Base-by-base conservation (phyloP, 345 rosid genomes). In the Ceriops tagal region DNA sequence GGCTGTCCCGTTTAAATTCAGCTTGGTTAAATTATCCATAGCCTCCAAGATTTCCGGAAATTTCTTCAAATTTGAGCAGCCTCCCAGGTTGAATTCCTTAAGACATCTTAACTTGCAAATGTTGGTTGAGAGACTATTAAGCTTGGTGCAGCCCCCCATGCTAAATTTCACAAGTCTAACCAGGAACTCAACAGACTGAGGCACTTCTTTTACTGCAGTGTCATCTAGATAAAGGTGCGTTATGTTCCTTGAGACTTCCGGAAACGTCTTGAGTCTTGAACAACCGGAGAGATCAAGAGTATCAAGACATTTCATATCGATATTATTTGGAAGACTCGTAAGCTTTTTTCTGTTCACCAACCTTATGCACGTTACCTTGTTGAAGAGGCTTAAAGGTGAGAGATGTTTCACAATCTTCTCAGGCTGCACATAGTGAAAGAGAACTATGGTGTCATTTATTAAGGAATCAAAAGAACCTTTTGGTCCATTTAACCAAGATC, bases 261-360 rank as follows among this genome's bases (percentile, higher is more conserved):
- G 71, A 57, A 68, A 58, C 0, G 28, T 39, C 19, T 43, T 16
- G 21, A 68, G 63, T 37, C 26, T 58, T 1, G 39, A 68, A 63
- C 71, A 68, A 61, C 63, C 58, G 0, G 64, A 68, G 55, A 58
- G 63, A 43, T 68, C 71, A n/a, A 69, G 64, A 49, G 8, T 34
- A 15, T 69, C 73, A 31, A 69, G 66, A 61, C 47, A 13, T 21
- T 22, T 5, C 35, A 69, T 32, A 32, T 49, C 60, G 27, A 61
- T 52, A 20, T 34, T 39, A 62, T 61, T 43, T 20, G 71, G 71
- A 11, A 68, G 56, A 68, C 24, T 57, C 6, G 6, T 58, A 21
- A 61, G 59, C 28, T 22, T 37, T 32, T 69, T 15, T 13, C 13
- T 53, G 13, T 53, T 53, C 49, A 24, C 26, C 58, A 53, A 21